Conservation (phyloP, 768 basidiomycete species). For the Candolleomyces eurysporus region DNA sequence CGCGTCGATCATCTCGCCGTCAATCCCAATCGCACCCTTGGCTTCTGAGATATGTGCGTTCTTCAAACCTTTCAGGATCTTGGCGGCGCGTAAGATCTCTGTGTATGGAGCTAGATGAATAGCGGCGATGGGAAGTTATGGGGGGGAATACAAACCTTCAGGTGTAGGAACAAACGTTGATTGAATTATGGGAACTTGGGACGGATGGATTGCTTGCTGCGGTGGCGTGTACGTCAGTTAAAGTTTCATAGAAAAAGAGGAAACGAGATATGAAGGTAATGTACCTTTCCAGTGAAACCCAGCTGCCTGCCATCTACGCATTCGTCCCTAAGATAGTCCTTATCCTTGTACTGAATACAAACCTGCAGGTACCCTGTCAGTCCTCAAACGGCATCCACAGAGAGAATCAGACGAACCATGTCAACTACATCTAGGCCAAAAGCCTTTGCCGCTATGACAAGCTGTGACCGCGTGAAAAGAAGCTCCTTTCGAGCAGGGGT, state of each 20-base stretch:
- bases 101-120: conserved; percentile 22
- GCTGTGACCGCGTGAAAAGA: conserved; percentile 77
- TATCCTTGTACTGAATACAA: conserved; percentile 83
- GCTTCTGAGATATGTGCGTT: conserved; percentile 44
- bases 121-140: background rate
- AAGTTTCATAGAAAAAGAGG: too few relatives aligned
- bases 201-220: conserved; percentile 94
- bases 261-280: background rate
- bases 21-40: conserved; percentile 73
- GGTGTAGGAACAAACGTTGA: conserved; percentile 73
- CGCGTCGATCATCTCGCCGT: conserved; percentile 87
- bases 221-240: background rate
- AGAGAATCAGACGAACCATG: conserved; percentile 52
- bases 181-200: conserved; percentile 77
- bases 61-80: conserved; percentile 67
- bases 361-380: conserved; percentile 47
- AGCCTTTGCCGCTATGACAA: conserved; percentile 81
- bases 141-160: conserved; percentile 54
- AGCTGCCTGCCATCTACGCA: conserved; percentile 75
- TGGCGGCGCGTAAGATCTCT: conserved; percentile 75
- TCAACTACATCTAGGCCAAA: conserved; percentile 86
- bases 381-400: background rate
- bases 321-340: conserved; percentile 65
- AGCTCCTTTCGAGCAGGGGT: conserved; percentile 74
- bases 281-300: conserved; percentile 90